Percentiles rank a stretch among this genome's conserved stretches.
These are phyloP conservation scores for Mycena chlorophos DNA, from an alignment of 768 basidiomycete genomes.

Conservation along the genomic window DNA sequence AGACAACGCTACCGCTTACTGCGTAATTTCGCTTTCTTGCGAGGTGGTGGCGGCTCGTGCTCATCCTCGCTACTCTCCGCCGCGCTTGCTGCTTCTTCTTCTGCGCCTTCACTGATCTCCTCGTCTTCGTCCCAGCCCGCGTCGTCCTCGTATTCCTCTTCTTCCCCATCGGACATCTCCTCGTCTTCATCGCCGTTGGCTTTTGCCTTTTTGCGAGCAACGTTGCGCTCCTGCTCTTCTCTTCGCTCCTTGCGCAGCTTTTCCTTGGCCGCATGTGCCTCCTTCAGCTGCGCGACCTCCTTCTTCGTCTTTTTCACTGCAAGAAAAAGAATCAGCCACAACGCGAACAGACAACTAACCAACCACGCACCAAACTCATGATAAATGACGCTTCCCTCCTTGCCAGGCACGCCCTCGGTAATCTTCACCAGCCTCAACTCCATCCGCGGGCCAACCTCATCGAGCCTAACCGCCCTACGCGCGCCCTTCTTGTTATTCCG, in stretches of 20 bases:
- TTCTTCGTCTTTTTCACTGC: constrained; percentile 91
- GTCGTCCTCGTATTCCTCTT: constrained; percentile 44
- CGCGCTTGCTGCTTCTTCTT: constrained; percentile 37
- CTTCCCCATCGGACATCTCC: constrained; percentile 43
- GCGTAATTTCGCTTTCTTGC: constrained; percentile 56
- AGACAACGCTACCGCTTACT: constrained; percentile 43
- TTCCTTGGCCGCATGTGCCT: constrained; percentile 75
- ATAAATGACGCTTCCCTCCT: constrained; percentile 89
- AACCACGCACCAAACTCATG: constrained; percentile 82
- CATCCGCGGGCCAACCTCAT: constrained; percentile 95
- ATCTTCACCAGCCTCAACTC: constrained; percentile 93
- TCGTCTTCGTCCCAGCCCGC: constrained; percentile 36
- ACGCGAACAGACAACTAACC: constrained; percentile 5
- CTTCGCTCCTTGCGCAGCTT: constrained; percentile 74
- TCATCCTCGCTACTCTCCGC: constrained; percentile 53
- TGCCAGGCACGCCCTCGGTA: constrained; percentile 89
- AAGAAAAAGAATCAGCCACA: constrained; percentile 6
- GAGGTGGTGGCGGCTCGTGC: constrained; percentile 43
- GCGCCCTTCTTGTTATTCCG: constrained; percentile 91
- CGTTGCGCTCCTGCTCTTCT: constrained; percentile 91
- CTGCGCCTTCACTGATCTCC: constrained; percentile 52
- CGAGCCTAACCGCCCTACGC: constrained; percentile 85
- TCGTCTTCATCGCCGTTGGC: constrained; percentile 35
- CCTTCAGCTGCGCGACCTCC: constrained; percentile 64
- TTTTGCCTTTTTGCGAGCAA: constrained; percentile 63